Evolutionary conservation across 768 basidiomycete species (phyloP), one percentile per base, ranked within the genome.

Genomic region (Astraeus odoratus): DNA sequence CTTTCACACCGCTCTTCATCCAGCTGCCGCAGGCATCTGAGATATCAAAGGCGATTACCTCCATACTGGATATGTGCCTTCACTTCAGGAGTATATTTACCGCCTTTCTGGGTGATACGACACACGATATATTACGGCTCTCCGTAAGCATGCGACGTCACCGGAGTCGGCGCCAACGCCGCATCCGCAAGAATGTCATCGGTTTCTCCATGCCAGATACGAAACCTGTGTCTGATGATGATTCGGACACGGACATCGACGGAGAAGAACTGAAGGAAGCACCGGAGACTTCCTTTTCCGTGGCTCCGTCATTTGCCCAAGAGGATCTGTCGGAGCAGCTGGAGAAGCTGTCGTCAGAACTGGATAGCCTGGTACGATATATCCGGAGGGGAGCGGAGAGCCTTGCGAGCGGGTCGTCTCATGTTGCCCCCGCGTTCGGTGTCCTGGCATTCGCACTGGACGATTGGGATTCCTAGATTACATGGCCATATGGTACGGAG

Each of bases 391-490:
- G 83, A 0, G 77, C 81, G 6, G 88, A 90, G 58, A 78, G 69
- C 52, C 65, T 88, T 19, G 81, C 81, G 10, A 75, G 75, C 31
- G 79, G 81, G 1, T 60, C 67, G n/a, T 71, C 72, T 15, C 80
- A 81, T 42, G 76, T 72, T 22, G 77, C 81, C 10, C 60, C 79
- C 23, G 69, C 80, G 1, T 89, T 86, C 57, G 81, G 77, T 1
- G 72, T 86, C 25, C 66, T 90, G 41, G 83, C 85, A 8, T 90
- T 91, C 59, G 69, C 76, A 33, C 66, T 91, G 47, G 83, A 89
- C 43, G 86, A 87, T 57, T 90, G 86, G 86, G 85, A 86, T 61
- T 64, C 46, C 15, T 63, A 42, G 49, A 18, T n/a, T 23, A 8
- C 22, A 22, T 8, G n/a, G 12, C 16, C 20, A 10, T 12, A 3